Evolutionary conservation across 129 eudicot genomes (phyloP), one percentile per base, ranked within the genome.

Genomic region (Flaveria trinervia): DNA sequence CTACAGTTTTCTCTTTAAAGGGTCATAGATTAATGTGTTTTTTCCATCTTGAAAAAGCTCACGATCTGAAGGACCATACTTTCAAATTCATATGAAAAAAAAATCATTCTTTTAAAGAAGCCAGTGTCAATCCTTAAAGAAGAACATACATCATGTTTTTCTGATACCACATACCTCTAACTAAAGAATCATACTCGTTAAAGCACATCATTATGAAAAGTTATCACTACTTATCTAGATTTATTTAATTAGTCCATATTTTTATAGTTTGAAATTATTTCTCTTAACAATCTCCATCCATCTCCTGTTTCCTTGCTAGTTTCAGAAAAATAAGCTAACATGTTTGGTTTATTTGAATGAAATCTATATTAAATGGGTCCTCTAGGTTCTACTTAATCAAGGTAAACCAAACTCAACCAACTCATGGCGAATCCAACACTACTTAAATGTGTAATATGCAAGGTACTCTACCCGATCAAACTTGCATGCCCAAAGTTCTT

Each of bases 241-340:
- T 41, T 18, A 43, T 17, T 41, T 18, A 45, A 43, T 43, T 68
- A 1, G 44, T 44, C 5, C 54, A 68, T 44, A 44, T 44, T 68
- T 68, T 44, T 18, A 68, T 43, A 18, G 20, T 14, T 43, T 68
- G 51, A 45, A 44, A 18, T 41, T 20, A 18, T 9, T 14, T 68
- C 54, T 57, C 30, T 44, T 44, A 18, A 43, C 70, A 43, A 10
- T 39, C 50, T 68, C 72, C 72, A 43, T 5, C 48, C 28, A 68
- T 68, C 33, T 43, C 72, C 54, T 68, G 7, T 41, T 43, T 44
- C 26, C 55, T 11, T 68, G 54, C 72, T 68, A 68, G 17, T 43
- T 68, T 41, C 9, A 68, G 28, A 41, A 68, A 43, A 68, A 10
- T 41, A 41, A 12, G 18, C 71, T 30, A 33, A 17, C 17, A 44